phyloP scores from a whole-genome alignment of 1,139 yeast species.

The Hyphopichia fennica region DNA sequence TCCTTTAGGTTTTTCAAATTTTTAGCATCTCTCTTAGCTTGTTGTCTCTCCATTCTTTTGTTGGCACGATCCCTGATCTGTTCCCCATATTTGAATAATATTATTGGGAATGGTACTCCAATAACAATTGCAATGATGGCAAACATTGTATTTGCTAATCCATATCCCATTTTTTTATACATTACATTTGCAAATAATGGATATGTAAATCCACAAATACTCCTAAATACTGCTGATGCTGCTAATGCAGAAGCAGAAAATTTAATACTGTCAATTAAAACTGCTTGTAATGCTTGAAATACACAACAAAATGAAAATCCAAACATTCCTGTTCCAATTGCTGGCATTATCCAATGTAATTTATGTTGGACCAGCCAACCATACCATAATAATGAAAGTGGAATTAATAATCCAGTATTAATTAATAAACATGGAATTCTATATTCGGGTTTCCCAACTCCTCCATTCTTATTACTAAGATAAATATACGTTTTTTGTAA shows the following conservation, averaged over 20 bases:
- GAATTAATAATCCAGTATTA: constrained; percentile 33
- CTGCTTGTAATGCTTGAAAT: constrained; percentile 44
- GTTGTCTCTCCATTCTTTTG: constrained; percentile 31
- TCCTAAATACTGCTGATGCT: constrained; percentile 48
- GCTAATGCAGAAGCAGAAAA: constrained; percentile 48
- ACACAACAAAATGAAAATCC: constrained; percentile 47
- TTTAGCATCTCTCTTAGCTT: constrained; percentile 29
- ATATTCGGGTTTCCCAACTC: constrained; percentile 43
- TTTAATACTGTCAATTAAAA: constrained; percentile 43
- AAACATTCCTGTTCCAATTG: constrained; percentile 43
- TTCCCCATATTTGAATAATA: constrained; percentile 43
- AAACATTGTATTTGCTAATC: constrained; percentile 50
- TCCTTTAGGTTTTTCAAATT: not conserved
- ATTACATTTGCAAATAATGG: constrained; percentile 43
- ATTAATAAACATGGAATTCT: constrained; percentile 43
- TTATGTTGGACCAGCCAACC: constrained; percentile 47
- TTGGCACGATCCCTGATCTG: constrained; percentile 38
- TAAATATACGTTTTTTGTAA: constrained; percentile 31
- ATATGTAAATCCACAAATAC: constrained; percentile 43
- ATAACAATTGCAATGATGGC: constrained; percentile 38
- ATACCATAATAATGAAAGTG: constrained; percentile 45
- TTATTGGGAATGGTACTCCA: constrained; percentile 47
- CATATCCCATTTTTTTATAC: constrained; percentile 41
- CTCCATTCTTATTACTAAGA: constrained; percentile 31
- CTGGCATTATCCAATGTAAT: constrained; percentile 49